Evolutionary conservation across 352 stramenopile species (phyloP).

Genomic region (Phytophthora ohioensis): DNA sequence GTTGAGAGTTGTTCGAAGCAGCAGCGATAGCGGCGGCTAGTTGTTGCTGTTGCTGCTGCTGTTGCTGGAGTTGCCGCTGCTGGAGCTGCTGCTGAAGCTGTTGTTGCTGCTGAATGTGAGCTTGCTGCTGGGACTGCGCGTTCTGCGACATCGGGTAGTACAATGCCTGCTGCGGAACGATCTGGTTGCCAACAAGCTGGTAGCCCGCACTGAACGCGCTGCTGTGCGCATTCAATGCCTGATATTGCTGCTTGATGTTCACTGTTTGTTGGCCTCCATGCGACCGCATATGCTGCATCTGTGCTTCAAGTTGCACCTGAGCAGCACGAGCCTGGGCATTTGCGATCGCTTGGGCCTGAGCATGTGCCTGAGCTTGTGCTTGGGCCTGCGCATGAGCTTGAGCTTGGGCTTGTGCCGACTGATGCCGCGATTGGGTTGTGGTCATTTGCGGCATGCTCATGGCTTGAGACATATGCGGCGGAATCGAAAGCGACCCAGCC

Average conservation of each 20-base stretch:
- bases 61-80: conserved; percentile 51
- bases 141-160: conserved; percentile 65
- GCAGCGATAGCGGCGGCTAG: conserved; percentile 48
- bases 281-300: conserved; percentile 47
- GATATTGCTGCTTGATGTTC: conserved; percentile 70
- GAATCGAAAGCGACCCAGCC: conserved; percentile 61
- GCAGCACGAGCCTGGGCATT: conserved; percentile 58
- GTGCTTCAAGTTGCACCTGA: conserved; percentile 58
- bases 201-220: conserved; percentile 65
- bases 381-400: conserved; percentile 48
- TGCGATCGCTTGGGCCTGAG: conserved; percentile 62
- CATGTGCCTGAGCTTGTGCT: conserved; percentile 45
- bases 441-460: conserved; percentile 69
- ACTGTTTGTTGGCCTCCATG: conserved; percentile 51
- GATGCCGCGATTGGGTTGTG: conserved; percentile 45
- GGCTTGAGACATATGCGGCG: conserved; percentile 60
- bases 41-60: conserved; percentile 60
- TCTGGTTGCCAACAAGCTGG: conserved; percentile 71
- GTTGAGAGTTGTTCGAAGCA: conserved; percentile 39
- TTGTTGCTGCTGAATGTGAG: conserved; percentile 53
- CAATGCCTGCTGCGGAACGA: conserved; percentile 62
- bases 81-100: conserved; percentile 62
- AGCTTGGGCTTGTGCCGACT: conserved; percentile 50
- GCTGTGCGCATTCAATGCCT: conserved; percentile 56
- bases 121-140: conserved; percentile 52